Percentiles rank a stretch among this genome's conserved stretches.
Conservation (phyloP, 1,284 basidiomycete genomes). For the Puccinia polysora region DNA sequence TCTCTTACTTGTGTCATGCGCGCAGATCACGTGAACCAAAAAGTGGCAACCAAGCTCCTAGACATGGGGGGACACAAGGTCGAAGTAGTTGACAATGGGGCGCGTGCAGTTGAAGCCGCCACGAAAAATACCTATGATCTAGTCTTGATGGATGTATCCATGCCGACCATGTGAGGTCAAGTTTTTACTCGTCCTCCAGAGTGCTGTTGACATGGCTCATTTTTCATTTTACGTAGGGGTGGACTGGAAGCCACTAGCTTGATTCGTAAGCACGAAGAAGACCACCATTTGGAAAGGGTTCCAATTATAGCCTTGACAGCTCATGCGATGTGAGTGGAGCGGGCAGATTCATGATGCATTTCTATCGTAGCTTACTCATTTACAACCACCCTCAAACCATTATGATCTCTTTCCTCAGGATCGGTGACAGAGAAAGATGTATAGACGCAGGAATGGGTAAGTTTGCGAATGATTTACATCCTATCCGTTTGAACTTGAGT, state of each 20-base stretch:
- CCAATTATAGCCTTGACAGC: slow-evolving; percentile 90
- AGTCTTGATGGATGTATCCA: slow-evolving; percentile 89
- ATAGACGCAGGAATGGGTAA: slow-evolving; percentile 76
- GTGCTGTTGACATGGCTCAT: background rate
- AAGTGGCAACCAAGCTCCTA: slow-evolving; percentile 90
- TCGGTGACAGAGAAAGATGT: slow-evolving; percentile 88
- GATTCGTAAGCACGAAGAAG: slow-evolving; percentile 67
- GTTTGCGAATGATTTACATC: background rate
- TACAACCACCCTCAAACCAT: too few species aligned
- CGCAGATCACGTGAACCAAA: slow-evolving; percentile 85
- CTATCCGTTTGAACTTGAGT: slow-evolving; percentile 24
- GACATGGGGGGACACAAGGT: slow-evolving; percentile 95
- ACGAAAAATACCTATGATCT: slow-evolving; percentile 68
- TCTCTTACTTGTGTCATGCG: background rate
- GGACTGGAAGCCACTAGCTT: slow-evolving; percentile 64
- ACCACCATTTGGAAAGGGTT: slow-evolving; percentile 66
- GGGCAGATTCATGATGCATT: background rate
- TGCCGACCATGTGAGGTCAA: slow-evolving; percentile 58
- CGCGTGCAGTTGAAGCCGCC: slow-evolving; percentile 80
- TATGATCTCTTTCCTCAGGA: slow-evolving; percentile 16
- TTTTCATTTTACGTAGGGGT: slow-evolving; percentile 53
- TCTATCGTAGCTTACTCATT: too few species aligned
- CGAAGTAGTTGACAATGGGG: slow-evolving; percentile 96
- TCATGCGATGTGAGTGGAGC: slow-evolving; percentile 63
- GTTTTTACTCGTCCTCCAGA: background rate